Evolutionary conservation across 140 eudicot species (phyloP), one percentile per base, ranked within the genome.

Genomic region (Senecio squalidus): DNA sequence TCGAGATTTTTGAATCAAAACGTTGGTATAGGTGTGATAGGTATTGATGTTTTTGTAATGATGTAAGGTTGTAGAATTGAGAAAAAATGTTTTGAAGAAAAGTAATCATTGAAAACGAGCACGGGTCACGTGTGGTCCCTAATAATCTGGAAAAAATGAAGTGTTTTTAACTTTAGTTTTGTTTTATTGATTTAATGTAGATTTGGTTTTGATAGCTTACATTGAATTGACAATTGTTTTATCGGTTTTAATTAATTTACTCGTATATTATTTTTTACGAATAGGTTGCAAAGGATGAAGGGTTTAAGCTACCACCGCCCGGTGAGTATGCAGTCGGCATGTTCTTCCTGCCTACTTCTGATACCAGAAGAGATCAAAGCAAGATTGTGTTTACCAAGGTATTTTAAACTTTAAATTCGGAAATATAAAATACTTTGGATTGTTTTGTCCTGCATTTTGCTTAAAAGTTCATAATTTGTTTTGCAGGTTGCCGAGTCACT

Each of bases 261-360:
- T 30, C 36, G 29, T 30, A 1, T 43, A 9, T 29, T 22, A 1
- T 4, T 28, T 21, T 62, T 64, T 40, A 22, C 53, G 15, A 4
- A 24, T 72, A 93, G 96, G 94, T 82, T 49, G 82, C 84, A 6
- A 88, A 78, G 54, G 94, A 82, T 58, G 83, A 67, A 20, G 99
- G 94, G n/a, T 84, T 93, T 72, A 88, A 88, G 82, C 77, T 93
- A 58, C 99, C 99, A 18, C 80, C 90, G 41, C 87, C 83, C 0
- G 95, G 95, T 18, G 58, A 82, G 30, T 93, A 93, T 24, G 95
- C 96, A 0, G 95, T 93, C 26, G 99, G 99, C 74, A 93, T 93
- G 99, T 93, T 93, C 61, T 93, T 88, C 83, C 72, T 93, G 82
- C 99, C 99, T 18, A 88, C 95, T n/a, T 84, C 90, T 6, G 95